Evolutionary conservation across 768 basidiomycete genomes (phyloP).

Genomic region (Tylopilus plumbeoviolaceoides): DNA sequence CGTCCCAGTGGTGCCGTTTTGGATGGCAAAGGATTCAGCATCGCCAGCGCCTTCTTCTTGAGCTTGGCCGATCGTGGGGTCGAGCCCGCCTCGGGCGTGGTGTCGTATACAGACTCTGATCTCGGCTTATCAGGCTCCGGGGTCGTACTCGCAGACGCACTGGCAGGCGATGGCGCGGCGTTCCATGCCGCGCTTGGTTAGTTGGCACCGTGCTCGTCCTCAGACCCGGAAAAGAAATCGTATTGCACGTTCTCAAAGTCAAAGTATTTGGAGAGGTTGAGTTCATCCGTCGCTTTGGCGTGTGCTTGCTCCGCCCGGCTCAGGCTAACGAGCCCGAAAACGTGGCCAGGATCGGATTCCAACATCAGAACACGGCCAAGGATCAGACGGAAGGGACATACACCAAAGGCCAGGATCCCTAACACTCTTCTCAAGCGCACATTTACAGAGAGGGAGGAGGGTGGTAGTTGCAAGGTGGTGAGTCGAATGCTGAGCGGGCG

Average conservation of each 20-base stretch:
- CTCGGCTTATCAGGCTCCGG: background rate
- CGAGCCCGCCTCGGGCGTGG: background rate
- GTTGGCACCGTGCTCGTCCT: too few species aligned
- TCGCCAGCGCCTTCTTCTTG: slow-evolving; percentile 1
- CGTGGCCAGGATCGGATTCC: slow-evolving; percentile 6
- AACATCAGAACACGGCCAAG: background rate
- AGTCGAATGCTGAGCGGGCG: background rate
- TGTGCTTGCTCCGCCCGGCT: slow-evolving; percentile 4
- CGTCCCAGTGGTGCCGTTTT: slow-evolving; percentile 9
- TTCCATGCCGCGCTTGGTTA: background rate
- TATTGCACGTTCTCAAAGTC: background rate
- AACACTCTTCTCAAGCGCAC: background rate
- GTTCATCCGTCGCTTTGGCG: background rate
- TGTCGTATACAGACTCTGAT: background rate
- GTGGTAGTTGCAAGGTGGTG: slow-evolving; percentile 9
- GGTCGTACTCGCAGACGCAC: background rate
- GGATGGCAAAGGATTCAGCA: background rate
- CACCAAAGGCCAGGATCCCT: slow-evolving; percentile 1
- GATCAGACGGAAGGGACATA: slow-evolving; percentile 6
- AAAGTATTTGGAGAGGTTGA: slow-evolving; percentile 5
- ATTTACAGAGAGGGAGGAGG: slow-evolving; percentile 8
- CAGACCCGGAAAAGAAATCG: background rate
- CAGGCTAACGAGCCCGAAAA: background rate
- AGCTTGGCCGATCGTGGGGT: background rate
- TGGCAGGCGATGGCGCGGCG: background rate